phyloP scores from a whole-genome alignment of 768 basidiomycete genomes.

The Thelephora aurantiotincta region DNA sequence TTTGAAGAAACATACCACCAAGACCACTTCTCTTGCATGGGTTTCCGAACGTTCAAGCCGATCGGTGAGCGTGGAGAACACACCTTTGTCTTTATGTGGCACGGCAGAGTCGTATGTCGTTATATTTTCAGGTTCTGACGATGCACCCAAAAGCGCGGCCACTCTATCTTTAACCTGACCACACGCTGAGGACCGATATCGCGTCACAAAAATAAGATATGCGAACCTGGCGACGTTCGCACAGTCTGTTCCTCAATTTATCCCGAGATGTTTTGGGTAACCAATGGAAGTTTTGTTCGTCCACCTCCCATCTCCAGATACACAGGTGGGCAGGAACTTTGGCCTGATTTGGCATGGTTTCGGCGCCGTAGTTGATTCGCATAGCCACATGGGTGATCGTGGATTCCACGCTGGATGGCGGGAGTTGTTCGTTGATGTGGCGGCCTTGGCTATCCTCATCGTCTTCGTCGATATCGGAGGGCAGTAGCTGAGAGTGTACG shows the following conservation, averaged over 20 bases:
- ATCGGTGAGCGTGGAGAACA: no score
- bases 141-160: conserved; percentile 34
- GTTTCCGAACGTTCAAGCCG: no score
- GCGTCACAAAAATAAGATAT: background rate
- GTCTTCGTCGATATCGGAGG: conserved; percentile 44
- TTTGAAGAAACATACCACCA: conserved; percentile 19
- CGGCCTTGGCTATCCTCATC: conserved; percentile 18
- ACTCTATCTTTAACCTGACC: conserved; percentile 46
- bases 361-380: conserved; percentile 75
- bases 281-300: conserved; percentile 40
- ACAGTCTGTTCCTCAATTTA: conserved; percentile 42
- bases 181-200: no score
- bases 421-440: conserved; percentile 22
- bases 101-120: no score
- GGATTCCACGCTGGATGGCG: conserved; percentile 38
- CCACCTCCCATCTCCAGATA: conserved; percentile 83
- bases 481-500: conserved; percentile 55
- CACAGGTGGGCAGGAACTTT: conserved; percentile 51
- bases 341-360: conserved; percentile 27
- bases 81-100: no score
- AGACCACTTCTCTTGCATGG: no score
- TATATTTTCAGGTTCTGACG: conserved; percentile 39
- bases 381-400: conserved; percentile 48
- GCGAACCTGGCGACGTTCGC: conserved; percentile 54
- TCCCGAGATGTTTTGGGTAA: conserved; percentile 53